Evolutionary conservation across 179 eudicot species (phyloP), one percentile per base, ranked within the genome.

Genomic region (Camellia oleifera): DNA sequence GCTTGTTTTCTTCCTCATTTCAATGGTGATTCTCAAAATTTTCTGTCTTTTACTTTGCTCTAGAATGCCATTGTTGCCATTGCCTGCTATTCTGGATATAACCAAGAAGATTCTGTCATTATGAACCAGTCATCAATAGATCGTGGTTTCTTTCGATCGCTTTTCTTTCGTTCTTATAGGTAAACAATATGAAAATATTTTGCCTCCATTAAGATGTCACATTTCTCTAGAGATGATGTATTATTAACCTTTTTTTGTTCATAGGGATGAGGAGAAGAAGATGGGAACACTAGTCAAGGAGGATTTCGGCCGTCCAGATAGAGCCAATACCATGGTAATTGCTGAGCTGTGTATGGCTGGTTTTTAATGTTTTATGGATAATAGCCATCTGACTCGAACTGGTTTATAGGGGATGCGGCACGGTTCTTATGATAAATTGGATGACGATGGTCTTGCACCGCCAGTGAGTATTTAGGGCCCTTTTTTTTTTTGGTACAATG

Each of bases 51-150:
- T 26, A 8, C n/a, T 74, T 45, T 78, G 62, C 75, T 67, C 20
- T 74, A 93, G 94, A 94, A 94, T 83, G 98, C 97, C 53, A 94
- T 94, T 80, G 98, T 94, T 57, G 97, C 98, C 70, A 94, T 94
- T 77, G 85, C 97, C 57, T 93, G 97, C 83, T 94, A 94, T 82
- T 94, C 98, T 81, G 98, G 98, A 52, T 94, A 94, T 75, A 94
- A 94, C 74, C 98, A 94, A 86, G 98, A 94, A 87, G 97, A 94
- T 84, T 94, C 98, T 17, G 94, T 94, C 60, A 94, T 94, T 44
- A 94, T 94, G 97, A 94, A 94, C 73, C 98, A 94, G 77, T 94
- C 97, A 14, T 88, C 98, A 60, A 86, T 94, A 57, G 98, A 94
- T 71, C 97, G 98, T 81, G 98, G 98, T 10, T 94, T 94, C 76